Base-by-base conservation (phyloP, 805 yeast species). In the Kodamaea kaohsiungensis region DNA sequence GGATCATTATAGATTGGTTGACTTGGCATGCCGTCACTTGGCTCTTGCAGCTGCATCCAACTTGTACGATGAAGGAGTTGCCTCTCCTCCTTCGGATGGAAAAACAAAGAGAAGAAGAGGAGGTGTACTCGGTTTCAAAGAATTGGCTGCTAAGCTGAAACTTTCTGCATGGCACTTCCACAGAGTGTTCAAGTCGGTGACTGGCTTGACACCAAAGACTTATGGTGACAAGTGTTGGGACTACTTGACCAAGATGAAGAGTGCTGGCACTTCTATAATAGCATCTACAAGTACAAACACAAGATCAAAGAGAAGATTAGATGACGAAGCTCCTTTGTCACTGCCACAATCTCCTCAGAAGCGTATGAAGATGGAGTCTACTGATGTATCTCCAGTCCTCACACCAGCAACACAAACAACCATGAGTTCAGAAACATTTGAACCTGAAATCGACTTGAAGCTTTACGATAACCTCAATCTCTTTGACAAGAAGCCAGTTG, bases 101-200 rank as follows among this genome's bases (percentile, higher is more conserved):
- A 72, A 67, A 49, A 77, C 77, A 68, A 78, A 79, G 66, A 79
- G 82, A 66, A 82, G 88, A 75, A 77, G 90, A 68, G 93, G 93
- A 16, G 91, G 91, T 43, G 89, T 87, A 9, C 71, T 87, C 47
- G 93, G 92, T 0, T 91, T 91, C 74, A 88, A 89, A 68, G 96
- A 91, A 67, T 78, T 91, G 64, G 97, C 96, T 7, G 85, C 89
- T 17, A 88, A 90, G 65, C 86, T 91, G 8, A 87, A 87, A 60
- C 78, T 91, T 55, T 83, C 90, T 9, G 95, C 96, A 22, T 91
- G 96, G 96, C 97, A 91, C 70, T 91, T 91, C 70, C 97, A 91
- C 75, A 77, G 97, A 50, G 96, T 91, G 19, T 91, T 91, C 77
- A 87, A 91, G 69, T 82, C 86, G 53, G 89, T 90, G 56, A 88